These are phyloP conservation scores for Coniochaeta sp. DNA, from an alignment of 2,329 filamentous ascomycete genomes.

Conservation along the genomic window DNA sequence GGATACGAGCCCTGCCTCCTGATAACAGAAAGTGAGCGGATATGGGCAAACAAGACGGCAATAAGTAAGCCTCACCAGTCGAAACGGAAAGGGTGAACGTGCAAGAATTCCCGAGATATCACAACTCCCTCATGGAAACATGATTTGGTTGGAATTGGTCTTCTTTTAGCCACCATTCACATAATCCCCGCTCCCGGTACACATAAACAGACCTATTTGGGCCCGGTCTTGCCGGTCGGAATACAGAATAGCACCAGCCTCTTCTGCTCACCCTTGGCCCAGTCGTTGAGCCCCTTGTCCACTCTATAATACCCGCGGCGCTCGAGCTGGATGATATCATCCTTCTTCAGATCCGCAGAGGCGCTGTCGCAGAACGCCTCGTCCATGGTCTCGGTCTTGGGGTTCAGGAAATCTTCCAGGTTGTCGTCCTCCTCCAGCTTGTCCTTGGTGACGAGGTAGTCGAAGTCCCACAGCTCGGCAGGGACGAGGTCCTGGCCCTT, in stretches of 20 bases:
- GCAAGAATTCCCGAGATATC: too few species aligned
- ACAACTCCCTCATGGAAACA: too few species aligned
- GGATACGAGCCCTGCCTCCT: neutral
- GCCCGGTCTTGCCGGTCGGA: slow-evolving; percentile 43
- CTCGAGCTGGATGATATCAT: slow-evolving; percentile 93
- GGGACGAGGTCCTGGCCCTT: slow-evolving; percentile 70
- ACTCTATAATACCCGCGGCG: slow-evolving; percentile 87
- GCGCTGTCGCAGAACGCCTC: slow-evolving; percentile 76
- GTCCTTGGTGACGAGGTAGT: slow-evolving; percentile 92
- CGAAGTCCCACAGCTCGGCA: slow-evolving; percentile 87
- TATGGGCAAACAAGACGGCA: neutral
- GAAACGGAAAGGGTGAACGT: too few species aligned
- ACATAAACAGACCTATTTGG: slow-evolving; percentile 10
- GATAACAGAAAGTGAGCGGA: neutral
- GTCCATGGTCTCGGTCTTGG: slow-evolving; percentile 66
- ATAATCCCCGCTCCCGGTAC: neutral
- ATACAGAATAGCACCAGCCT: slow-evolving; percentile 49
- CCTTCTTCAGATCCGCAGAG: slow-evolving; percentile 68
- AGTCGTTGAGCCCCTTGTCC: slow-evolving; percentile 54
- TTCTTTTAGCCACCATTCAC: slow-evolving; percentile 28
- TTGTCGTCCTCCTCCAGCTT: slow-evolving; percentile 84
- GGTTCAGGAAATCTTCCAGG: slow-evolving; percentile 76
- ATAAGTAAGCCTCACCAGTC: neutral
- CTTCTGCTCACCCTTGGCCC: slow-evolving; percentile 44
- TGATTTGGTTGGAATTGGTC: too few species aligned